Percentiles rank a stretch among this genome's conserved stretches.
phyloP scores from a whole-genome alignment of 164 flowering plant species.

The Macadamia tetraphylla region DNA sequence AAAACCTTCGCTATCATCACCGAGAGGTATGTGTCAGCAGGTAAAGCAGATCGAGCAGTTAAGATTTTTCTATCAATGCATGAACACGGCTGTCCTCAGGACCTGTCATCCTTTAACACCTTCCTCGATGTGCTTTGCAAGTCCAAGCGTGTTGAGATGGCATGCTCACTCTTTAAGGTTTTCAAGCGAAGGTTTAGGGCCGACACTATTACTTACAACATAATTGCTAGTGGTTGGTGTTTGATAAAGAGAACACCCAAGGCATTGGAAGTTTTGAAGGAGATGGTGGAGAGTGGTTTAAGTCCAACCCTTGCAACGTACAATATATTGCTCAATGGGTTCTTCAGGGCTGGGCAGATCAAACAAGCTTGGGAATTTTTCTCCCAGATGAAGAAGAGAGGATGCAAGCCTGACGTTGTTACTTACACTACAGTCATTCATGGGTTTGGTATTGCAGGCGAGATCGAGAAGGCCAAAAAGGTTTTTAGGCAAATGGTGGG shows the following conservation, averaged over 20 bases:
- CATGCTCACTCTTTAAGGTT: constrained; percentile 49
- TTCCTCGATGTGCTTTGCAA: constrained; percentile 71
- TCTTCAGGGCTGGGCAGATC: constrained; percentile 62
- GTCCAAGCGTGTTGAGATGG: constrained; percentile 62
- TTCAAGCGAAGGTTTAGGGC: constrained; percentile 51
- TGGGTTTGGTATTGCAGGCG: constrained; percentile 77
- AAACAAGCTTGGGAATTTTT: constrained; percentile 78
- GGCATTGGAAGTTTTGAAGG: constrained; percentile 70
- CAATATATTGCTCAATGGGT: constrained; percentile 79
- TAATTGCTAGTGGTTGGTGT: constrained; percentile 86
- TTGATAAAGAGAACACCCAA: constrained; percentile 52
- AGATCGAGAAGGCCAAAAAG: constrained; percentile 53
- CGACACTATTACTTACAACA: constrained; percentile 69
- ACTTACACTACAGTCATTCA: constrained; percentile 86
- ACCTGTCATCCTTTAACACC: constrained; percentile 65
- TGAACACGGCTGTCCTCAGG: constrained; percentile 62
- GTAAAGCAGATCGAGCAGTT: constrained; percentile 72
- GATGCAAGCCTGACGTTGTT: constrained; percentile 69
- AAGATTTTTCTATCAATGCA: constrained; percentile 73
- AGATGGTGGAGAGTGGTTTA: constrained; percentile 81
- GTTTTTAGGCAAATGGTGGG: constrained; percentile 64
- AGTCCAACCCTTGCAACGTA: constrained; percentile 52
- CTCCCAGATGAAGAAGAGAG: constrained; percentile 75
- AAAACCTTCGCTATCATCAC: constrained; percentile 69
- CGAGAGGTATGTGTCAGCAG: constrained; percentile 59